phyloP scores from a whole-genome alignment of 305 asterid genomes.

The Plantago lanceolata region DNA sequence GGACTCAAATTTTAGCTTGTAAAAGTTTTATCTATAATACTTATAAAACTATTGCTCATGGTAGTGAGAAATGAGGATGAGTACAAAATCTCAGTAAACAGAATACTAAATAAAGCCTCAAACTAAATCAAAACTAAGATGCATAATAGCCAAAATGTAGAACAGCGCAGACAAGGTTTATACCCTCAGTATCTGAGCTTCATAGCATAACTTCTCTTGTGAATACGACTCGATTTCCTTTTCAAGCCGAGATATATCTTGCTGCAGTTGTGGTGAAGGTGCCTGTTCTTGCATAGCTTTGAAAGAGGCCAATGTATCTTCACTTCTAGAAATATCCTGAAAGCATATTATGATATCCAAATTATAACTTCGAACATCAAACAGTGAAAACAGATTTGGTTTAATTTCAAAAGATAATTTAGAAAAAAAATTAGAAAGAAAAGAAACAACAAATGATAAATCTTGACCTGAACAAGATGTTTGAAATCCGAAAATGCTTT shows the following conservation, averaged over 20 bases:
- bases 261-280: slow-evolving; percentile 73
- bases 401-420: not conserved
- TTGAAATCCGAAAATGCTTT: slow-evolving; percentile 94
- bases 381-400: slow-evolving; percentile 12
- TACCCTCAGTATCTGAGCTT: slow-evolving; percentile 97
- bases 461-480: slow-evolving; percentile 82
- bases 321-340: slow-evolving; percentile 87
- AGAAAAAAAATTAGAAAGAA: slow-evolving; percentile 3
- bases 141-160: not conserved
- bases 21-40: too few species aligned
- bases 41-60: not conserved
- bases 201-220: slow-evolving; percentile 85
- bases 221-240: slow-evolving; percentile 69
- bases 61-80: too few species aligned
- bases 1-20: too few species aligned
- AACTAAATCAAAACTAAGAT: not conserved
- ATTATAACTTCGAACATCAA: slow-evolving; percentile 15
- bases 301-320: slow-evolving; percentile 68
- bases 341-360: slow-evolving; percentile 23
- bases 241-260: slow-evolving; percentile 73
- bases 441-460: not conserved
- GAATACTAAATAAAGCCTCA: slow-evolving; percentile 3
- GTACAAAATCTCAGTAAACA: slow-evolving; percentile 6
- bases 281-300: slow-evolving; percentile 75
- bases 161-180: slow-evolving; percentile 10